Evolutionary conservation across 352 stramenopile species (phyloP).

Genomic region (Phytophthora colocasiae): DNA sequence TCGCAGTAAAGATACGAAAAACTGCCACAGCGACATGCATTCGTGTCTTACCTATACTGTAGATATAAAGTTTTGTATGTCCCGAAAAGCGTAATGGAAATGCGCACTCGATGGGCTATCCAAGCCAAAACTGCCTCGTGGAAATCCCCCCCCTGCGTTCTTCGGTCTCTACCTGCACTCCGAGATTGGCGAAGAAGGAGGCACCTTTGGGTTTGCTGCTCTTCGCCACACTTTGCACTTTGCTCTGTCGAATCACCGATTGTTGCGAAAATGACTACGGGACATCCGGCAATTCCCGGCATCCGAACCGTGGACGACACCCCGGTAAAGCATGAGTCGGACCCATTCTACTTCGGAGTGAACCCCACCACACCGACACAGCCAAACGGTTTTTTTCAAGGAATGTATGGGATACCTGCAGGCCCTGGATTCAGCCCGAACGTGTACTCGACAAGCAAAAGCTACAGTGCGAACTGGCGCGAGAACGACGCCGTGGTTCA

Average conservation of each 20-base stretch:
- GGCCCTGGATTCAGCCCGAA: slow-evolving; percentile 17
- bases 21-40: slow-evolving; percentile 20
- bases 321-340: slow-evolving; percentile 14
- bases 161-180: slow-evolving; percentile 8
- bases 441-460: slow-evolving; percentile 7
- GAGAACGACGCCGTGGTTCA: slow-evolving; percentile 35
- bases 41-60: too few relatives aligned
- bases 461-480: slow-evolving; percentile 30
- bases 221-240: slow-evolving; percentile 20
- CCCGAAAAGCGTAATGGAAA: slow-evolving; percentile 24
- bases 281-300: slow-evolving; percentile 8
- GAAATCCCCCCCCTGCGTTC: background rate
- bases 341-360: slow-evolving; percentile 21
- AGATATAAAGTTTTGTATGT: too few relatives aligned
- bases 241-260: slow-evolving; percentile 5
- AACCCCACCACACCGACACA: slow-evolving; percentile 5
- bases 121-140: background rate
- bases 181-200: slow-evolving; percentile 20
- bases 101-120: slow-evolving; percentile 13
- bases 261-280: slow-evolving; percentile 19
- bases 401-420: slow-evolving; percentile 1
- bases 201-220: background rate
- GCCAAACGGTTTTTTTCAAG: background rate
- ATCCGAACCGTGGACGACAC: slow-evolving; percentile 3
- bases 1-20: slow-evolving; percentile 22